Conservation (phyloP, 371 early-diverging fungal genomes). For the Rhizopus stolonifer region DNA sequence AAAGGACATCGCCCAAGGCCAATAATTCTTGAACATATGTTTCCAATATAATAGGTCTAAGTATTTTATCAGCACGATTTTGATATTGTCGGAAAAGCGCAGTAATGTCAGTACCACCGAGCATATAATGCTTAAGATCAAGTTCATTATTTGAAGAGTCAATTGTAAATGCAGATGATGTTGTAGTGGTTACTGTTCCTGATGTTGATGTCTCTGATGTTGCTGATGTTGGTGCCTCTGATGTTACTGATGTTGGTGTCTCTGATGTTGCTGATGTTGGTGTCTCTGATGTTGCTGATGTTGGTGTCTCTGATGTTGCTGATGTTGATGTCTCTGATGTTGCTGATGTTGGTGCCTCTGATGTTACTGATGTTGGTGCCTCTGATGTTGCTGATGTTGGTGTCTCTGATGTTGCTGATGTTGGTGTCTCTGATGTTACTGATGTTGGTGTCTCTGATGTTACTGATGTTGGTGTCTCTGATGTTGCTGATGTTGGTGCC, state of each 20-base stretch:
- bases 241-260: background rate
- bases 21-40: constrained; percentile 14
- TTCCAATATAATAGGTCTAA: constrained; percentile 11
- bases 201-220: background rate
- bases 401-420: no score
- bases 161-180: constrained; percentile 4
- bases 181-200: background rate
- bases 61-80: constrained; percentile 6
- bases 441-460: no score
- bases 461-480: no score
- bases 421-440: no score
- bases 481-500: no score
- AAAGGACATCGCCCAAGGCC: constrained; percentile 16
- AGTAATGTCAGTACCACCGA: constrained; percentile 9
- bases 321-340: no score
- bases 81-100: constrained; percentile 15
- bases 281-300: background rate
- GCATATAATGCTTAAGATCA: constrained; percentile 9
- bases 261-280: background rate
- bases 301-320: background rate
- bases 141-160: constrained; percentile 5
- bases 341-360: no score
- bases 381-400: no score
- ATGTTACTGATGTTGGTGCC: no score
- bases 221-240: background rate